Evolutionary conservation across 148 eudicot genomes (phyloP), one percentile per base, ranked within the genome.

Genomic region (Polygonum aviculare): DNA sequence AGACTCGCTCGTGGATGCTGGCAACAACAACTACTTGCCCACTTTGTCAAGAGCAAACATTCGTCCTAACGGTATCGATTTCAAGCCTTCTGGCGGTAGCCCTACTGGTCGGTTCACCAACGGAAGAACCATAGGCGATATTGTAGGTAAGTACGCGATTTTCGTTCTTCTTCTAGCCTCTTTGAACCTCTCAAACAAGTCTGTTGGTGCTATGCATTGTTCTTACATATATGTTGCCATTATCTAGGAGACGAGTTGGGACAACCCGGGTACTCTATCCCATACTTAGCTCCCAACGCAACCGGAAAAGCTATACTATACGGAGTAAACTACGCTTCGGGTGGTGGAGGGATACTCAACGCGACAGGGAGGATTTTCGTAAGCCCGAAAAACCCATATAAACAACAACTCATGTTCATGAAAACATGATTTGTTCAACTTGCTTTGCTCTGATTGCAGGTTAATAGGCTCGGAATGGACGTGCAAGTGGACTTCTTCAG

Each of bases 241-340:
- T 4, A 73, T 0, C 3, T 52, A 95, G 98, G 98, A 45, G 98
- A 95, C 80, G 91, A 86, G 76, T 41, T 95, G 75, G 98, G 98
- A 62, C 88, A 87, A 54, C 80, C 87, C 35, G 81, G 80, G 54
- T 95, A 88, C 26, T 93, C 94, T 0, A 79, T 82, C 70, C 98
- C 98, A 0, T 95, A 83, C 85, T 77, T 95, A 60, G 91, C 92
- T 10, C 98, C 98, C 38, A 95, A 95, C 75, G 69, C 94, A 9
- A 87, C 94, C 0, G 98, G 98, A 54, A 87, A 84, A 85, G 78
- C 79, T 70, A 78, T 95, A 78, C 83, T 95, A 3, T 74, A 85
- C 47, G 98, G 98, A 9, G 96, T 95, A 2, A 95, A 95, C 70
- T 95, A 95, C 69, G 98, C 98, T 33, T 95, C 98, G 0, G 98